These are phyloP conservation scores for Ganoderma lucidum DNA, from an alignment of 1,284 basidiomycete species.

Conservation along the genomic window DNA sequence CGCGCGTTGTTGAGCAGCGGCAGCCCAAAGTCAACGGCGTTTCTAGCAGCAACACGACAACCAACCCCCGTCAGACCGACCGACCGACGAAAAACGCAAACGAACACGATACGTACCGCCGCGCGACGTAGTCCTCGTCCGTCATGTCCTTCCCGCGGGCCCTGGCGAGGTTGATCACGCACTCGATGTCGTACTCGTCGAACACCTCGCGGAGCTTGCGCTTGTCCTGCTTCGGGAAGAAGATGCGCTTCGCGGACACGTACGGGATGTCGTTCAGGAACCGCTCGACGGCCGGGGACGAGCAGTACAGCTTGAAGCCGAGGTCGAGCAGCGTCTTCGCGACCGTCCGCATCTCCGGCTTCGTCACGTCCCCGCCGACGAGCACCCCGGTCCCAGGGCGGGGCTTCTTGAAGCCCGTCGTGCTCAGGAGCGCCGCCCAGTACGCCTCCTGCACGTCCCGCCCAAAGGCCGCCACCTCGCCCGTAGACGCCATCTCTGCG, in stretches of 20 bases:
- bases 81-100: background rate
- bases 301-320: constrained; percentile 94
- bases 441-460: constrained; percentile 96
- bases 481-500: constrained; percentile 97
- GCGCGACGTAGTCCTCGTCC: constrained; percentile 97
- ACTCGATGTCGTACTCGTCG: constrained; percentile 95
- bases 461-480: constrained; percentile 98
- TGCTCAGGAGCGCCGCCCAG: constrained; percentile 91
- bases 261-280: constrained; percentile 87
- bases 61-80: constrained; percentile 18
- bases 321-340: constrained; percentile 81
- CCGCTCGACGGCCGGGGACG: constrained; percentile 82
- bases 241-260: constrained; percentile 85
- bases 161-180: constrained; percentile 94
- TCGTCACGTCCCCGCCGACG: constrained; percentile 85
- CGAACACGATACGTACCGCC: constrained; percentile 58
- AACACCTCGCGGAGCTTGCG: constrained; percentile 92
- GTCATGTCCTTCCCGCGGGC: constrained; percentile 79
- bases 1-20: constrained; percentile 93
- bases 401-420: constrained; percentile 92
- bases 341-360: constrained; percentile 84
- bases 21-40: constrained; percentile 92
- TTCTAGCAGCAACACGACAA: constrained; percentile 53
- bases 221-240: constrained; percentile 98
- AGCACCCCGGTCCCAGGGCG: constrained; percentile 84